phyloP scores from a whole-genome alignment of 1,139 yeast species.

The Wickerhamomyces sp. region DNA sequence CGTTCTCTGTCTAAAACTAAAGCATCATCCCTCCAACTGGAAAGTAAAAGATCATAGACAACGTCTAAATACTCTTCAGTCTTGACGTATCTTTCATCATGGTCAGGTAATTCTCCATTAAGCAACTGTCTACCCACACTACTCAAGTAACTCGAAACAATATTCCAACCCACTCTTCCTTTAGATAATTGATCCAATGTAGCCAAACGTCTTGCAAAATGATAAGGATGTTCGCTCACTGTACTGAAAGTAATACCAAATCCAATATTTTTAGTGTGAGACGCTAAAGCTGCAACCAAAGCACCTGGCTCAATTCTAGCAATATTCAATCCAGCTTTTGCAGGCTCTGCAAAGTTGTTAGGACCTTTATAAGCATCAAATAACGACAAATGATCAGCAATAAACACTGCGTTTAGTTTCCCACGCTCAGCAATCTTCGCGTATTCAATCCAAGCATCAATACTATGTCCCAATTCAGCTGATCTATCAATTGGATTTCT shows the following conservation, averaged over 20 bases:
- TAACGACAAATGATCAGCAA: slow-evolving; percentile 38
- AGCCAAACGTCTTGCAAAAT: slow-evolving; percentile 35
- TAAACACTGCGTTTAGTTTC: slow-evolving; percentile 34
- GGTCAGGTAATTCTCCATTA: slow-evolving; percentile 33
- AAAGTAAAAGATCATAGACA: slow-evolving; percentile 32
- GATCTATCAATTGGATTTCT: slow-evolving; percentile 34
- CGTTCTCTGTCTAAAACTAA: slow-evolving; percentile 26
- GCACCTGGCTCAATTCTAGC: slow-evolving; percentile 32
- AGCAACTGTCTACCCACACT: slow-evolving; percentile 34
- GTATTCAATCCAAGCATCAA: slow-evolving; percentile 35
- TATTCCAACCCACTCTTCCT: slow-evolving; percentile 40
- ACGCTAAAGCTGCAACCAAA: slow-evolving; percentile 33
- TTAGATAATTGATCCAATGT: slow-evolving; percentile 35
- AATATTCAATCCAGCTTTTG: slow-evolving; percentile 31
- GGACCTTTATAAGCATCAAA: slow-evolving; percentile 38
- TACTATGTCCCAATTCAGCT: slow-evolving; percentile 26
- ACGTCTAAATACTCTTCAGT: slow-evolving; percentile 37
- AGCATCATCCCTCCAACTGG: slow-evolving; percentile 41
- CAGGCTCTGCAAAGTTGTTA: slow-evolving; percentile 36
- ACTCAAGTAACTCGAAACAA: slow-evolving; percentile 36
- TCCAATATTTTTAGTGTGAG: slow-evolving; percentile 31
- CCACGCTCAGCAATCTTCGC: slow-evolving; percentile 36
- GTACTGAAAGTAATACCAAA: slow-evolving; percentile 37
- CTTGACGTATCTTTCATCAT: slow-evolving; percentile 32
- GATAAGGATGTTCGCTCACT: no score